Base-by-base conservation (phyloP, 257 asterid genomes). In the Primulina huaijiensis region DNA sequence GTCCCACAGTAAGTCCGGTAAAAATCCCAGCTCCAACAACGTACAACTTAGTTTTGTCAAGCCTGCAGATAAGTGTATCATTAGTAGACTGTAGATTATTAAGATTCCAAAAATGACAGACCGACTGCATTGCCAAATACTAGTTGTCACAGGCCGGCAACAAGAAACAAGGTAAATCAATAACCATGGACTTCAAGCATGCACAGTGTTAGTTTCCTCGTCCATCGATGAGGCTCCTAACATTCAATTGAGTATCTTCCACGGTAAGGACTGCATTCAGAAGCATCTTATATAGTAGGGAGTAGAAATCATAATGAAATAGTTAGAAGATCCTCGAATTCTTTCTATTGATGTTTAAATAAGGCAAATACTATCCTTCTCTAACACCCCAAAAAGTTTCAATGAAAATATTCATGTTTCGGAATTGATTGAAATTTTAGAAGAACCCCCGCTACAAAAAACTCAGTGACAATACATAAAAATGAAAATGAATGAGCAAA, bases 1-100 rank as follows among this genome's bases (percentile, higher is more conserved):
- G 87, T 55, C 78, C 85, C 75, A 74, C 74, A 2, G 89, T 78
- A 68, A 83, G 53, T 23, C 83, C 83, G 33, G 85, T 74, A 69
- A 84, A 77, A 64, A 82, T 78, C 59, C 89, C 89, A 70, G 83
- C 88, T 75, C 81, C 82, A 56, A 78, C 74, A 52, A 85, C 78
- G 72, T 73, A 83, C 58, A 81, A 87, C 77, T 80, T 82, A 65
- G 76, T 60, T 72, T 92, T 92, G 76, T 92, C 93, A 74, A 91
- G 97, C 87, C 97, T 91, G 84, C 80, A 71, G 40, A 62, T 71
- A 64, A 27, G 30, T 27, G 2, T 27, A 27, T 27, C 30, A 46
- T 60, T 68, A 46, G 62, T 59, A 77, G 25, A 71, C 62, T 50
- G 65, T 59, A 77, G 25, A 71, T 64, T 50, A 68, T 57, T 57